Percentiles rank a stretch among this genome's conserved stretches.
Evolutionary conservation across 75 land plant species (phyloP).

Genomic region (Picea glauca): DNA sequence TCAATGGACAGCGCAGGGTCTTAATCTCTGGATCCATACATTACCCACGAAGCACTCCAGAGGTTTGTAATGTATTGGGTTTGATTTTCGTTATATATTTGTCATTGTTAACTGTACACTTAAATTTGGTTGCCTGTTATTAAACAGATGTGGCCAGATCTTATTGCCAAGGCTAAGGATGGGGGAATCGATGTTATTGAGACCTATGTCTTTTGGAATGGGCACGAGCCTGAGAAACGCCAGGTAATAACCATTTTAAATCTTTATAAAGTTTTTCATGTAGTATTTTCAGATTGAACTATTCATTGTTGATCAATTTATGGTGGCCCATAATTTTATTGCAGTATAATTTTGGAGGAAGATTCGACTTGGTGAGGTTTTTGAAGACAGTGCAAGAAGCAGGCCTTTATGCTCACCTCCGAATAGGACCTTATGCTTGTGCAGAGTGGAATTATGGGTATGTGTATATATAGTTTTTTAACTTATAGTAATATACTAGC

Average conservation of each 20-base stretch:
- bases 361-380: conserved; percentile 56
- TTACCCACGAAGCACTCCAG: conserved; percentile 28
- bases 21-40: conserved; percentile 31
- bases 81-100: no score
- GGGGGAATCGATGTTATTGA: conserved; percentile 31
- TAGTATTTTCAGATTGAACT: no score
- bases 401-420: conserved; percentile 54
- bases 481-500: no score
- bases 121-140: no score
- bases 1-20: conserved; percentile 24
- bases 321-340: background rate
- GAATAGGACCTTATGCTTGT: conserved; percentile 74
- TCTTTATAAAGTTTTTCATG: no score
- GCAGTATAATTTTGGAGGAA: conserved; percentile 62
- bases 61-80: background rate
- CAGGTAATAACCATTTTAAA: conserved; percentile 10
- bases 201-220: conserved; percentile 38
- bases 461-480: background rate
- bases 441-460: conserved; percentile 85
- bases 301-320: no score
- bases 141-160: conserved; percentile 35
- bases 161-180: conserved; percentile 26
- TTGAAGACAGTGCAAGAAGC: conserved; percentile 56
- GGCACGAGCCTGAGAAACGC: conserved; percentile 24
- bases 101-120: no score